Percentiles rank a stretch among this genome's conserved stretches.
Evolutionary conservation across 805 yeast species (phyloP).

Genomic region (Spathaspora hagerdaliae): DNA sequence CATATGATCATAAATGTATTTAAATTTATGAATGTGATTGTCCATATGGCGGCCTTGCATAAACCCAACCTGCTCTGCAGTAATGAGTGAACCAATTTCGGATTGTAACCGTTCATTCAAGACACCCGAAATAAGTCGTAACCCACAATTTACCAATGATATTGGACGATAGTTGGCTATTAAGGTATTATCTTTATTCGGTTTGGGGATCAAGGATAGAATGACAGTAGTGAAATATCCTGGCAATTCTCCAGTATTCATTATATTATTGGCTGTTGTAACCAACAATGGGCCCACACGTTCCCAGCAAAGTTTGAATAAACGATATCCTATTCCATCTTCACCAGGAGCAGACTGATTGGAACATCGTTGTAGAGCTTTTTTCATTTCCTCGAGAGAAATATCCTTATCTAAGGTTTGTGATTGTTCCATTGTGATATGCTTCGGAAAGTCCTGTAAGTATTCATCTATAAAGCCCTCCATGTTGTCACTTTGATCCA

Average conservation of each 20-base stretch:
- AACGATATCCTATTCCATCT: neutral
- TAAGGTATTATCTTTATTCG: neutral
- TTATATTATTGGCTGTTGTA: neutral
- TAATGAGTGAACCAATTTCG: neutral
- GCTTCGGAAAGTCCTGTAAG: neutral
- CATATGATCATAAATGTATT: neutral
- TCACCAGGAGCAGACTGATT: neutral
- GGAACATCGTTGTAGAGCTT: neutral
- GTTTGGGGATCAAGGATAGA: neutral
- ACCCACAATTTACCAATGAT: neutral
- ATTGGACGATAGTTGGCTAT: neutral
- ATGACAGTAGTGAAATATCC: neutral
- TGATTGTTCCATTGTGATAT: neutral
- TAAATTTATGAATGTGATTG: constrained; percentile 1
- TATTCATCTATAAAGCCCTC: neutral
- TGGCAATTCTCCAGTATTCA: neutral
- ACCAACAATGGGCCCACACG: neutral
- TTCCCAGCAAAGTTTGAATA: neutral
- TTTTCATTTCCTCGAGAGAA: neutral
- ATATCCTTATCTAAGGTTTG: neutral
- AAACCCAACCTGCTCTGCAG: constrained; percentile 1
- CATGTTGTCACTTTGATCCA: neutral
- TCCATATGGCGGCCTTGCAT: neutral
- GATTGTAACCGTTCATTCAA: neutral
- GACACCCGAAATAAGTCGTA: neutral